Base-by-base conservation (phyloP, 2,329 filamentous ascomycete species). In the Cryphonectria carpinicola region DNA sequence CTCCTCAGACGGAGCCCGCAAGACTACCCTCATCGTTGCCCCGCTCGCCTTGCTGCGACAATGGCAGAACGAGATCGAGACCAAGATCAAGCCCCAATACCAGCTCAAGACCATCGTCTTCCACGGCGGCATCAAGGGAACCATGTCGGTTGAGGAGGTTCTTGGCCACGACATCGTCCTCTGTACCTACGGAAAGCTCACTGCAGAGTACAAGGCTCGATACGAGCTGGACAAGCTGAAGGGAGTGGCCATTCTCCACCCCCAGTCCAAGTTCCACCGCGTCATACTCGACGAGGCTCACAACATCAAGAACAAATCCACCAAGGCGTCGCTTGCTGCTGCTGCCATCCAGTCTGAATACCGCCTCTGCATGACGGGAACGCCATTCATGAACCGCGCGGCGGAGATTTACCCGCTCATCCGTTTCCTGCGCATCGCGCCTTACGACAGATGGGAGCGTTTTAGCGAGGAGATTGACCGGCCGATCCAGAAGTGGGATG, bases 1-100 rank as follows among this genome's bases (percentile, higher is more conserved):
- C 28, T 61, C 68, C 25, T 82, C 84, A 3, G 49, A 72, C 11
- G 61, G 35, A 6, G 81, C 82, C 0, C 78, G 82, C 3, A 89
- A 88, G 7, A 84, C 90, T 0, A 97, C 93, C 0, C 85, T 97
- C 28, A 94, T 97, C 67, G 85, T 97, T 67, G 90, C 93, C 0
- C 94, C 94, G 0, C 87, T 97, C 7, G 91, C 91, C 66, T 93
- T 97, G n/a, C 94, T 97, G 91, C 94, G 91, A 76, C 97, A 97
- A 75, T 97, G 94, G 94, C 89, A 88, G 75, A 89, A 91, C 67
- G 93, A 97, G 79, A 92, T 95, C 66, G 83, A 87, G 73, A 85
- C 73, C 22, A 79, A 78, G 65, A 72, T 79, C 58, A 78, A 77
- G 65, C 73, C 75, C 25, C 32, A 52, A 1, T 64, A 76, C 32